Conservation (phyloP, 2,329 filamentous ascomycete genomes). For the Xylariomycetidae sp. region DNA sequence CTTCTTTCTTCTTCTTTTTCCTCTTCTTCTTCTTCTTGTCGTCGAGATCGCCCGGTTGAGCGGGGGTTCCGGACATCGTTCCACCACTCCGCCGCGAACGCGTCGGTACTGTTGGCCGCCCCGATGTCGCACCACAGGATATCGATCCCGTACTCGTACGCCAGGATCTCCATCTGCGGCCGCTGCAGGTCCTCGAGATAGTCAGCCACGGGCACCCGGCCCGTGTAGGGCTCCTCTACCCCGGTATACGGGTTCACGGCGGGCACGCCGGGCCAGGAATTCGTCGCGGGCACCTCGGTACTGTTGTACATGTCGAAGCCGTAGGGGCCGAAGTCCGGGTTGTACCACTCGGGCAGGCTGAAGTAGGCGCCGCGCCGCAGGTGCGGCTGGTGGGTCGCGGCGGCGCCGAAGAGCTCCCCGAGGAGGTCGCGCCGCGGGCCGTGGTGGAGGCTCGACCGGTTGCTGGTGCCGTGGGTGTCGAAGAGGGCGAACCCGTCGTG, state of each 20-base stretch:
- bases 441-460: conserved; percentile 36
- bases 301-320: conserved; percentile 33
- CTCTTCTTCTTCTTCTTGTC: no score
- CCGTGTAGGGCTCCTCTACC: conserved; percentile 36
- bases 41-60: no score
- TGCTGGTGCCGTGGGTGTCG: conserved; percentile 32
- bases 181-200: conserved; percentile 39
- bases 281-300: conserved; percentile 20
- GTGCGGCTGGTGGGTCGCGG: conserved; percentile 33
- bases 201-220: conserved; percentile 32
- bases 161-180: conserved; percentile 42
- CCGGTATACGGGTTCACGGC: conserved; percentile 41
- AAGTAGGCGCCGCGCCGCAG: conserved; percentile 44
- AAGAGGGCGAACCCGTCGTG: conserved; percentile 45
- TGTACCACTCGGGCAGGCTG: conserved; percentile 46
- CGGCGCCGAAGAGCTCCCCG: conserved; percentile 39
- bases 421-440: conserved; percentile 37
- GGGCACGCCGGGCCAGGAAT: conserved; percentile 31
- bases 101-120: conserved; percentile 36
- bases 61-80: conserved; percentile 31
- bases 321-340: conserved; percentile 39
- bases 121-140: conserved; percentile 48
- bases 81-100: conserved; percentile 38
- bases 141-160: conserved; percentile 37
- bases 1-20: no score